Evolutionary conservation across 148 eudicot genomes (phyloP), one percentile per base, ranked within the genome.

Genomic region (Diospyros kaki): DNA sequence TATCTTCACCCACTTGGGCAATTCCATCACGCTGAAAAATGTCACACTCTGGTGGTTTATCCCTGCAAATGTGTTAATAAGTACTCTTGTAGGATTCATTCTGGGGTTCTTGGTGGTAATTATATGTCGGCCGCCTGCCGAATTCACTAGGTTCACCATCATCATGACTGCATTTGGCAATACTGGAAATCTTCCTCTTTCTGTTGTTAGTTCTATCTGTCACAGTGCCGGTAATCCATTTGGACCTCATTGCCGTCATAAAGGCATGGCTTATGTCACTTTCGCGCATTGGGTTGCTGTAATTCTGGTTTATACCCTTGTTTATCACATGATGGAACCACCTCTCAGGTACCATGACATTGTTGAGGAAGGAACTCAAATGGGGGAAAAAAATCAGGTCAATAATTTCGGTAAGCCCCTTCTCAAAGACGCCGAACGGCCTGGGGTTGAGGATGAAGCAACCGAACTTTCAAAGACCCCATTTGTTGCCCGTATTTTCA

Each of bases 271-370:
- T 69, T 90, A 90, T 76, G 94, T 90, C 39, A 85, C 90, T 2
- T 88, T 90, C 82, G 84, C 90, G 2, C 92, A 90, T 28, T 88
- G 94, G 91, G 89, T 86, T 74, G 77, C 92, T 58, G 92, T 90
- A 7, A 79, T 90, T 75, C 83, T 90, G 56, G 86, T 85, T 1
- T 90, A 90, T 73, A 90, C 91, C 1, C 77, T 90, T 65, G 90
- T 90, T 75, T 88, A 88, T 67, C 94, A 88, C 80, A 88, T 88
- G 90, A 86, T 90, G 94, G 94, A 90, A 81, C 91, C 94, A 63
- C 90, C 90, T 7, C 9, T 88, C 75, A 82, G 81, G 76, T 88
- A 83, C 54, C 86, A 90, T 67, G 92, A 90, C 75, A 82, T 88
- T 71, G 87, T 84, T 43, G 83, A 87, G 45, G 91, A 83, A 78